Percentiles rank a stretch among this genome's conserved stretches.
These are phyloP conservation scores for Collybiopsis luxurians DNA, from an alignment of 768 basidiomycete species.

Conservation along the genomic window DNA sequence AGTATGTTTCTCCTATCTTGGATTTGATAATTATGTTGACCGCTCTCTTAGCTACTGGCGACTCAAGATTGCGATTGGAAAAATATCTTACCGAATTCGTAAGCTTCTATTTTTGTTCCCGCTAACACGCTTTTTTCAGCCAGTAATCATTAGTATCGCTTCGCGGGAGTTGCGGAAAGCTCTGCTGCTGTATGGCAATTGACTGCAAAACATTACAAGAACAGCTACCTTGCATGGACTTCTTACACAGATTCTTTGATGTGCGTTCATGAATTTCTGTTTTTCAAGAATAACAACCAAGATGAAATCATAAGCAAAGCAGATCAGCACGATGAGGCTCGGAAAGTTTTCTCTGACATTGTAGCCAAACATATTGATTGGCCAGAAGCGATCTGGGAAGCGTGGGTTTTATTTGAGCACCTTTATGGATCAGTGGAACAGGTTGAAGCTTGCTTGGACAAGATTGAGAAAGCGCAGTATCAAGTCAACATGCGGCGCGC, in stretches of 20 bases:
- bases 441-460: slow-evolving; percentile 59
- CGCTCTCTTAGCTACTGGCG: slow-evolving; percentile 54
- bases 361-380: slow-evolving; percentile 81
- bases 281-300: background rate
- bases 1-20: slow-evolving; percentile 31
- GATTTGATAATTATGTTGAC: background rate
- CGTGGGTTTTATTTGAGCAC: slow-evolving; percentile 87
- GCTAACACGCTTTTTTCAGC: background rate
- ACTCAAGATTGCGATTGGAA: slow-evolving; percentile 77
- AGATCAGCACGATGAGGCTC: slow-evolving; percentile 55
- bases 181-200: slow-evolving; percentile 63
- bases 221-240: slow-evolving; percentile 74
- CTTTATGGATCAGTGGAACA: slow-evolving; percentile 71
- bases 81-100: slow-evolving; percentile 79
- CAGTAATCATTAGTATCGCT: slow-evolving; percentile 39
- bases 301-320: slow-evolving; percentile 39
- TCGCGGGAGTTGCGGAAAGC: slow-evolving; percentile 48
- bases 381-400: slow-evolving; percentile 93
- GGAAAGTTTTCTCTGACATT: slow-evolving; percentile 64
- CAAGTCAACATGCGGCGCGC: slow-evolving; percentile 62
- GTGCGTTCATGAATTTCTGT: slow-evolving; percentile 39
- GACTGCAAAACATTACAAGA: slow-evolving; percentile 64
- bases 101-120: slow-evolving; percentile 28
- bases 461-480: slow-evolving; percentile 61
- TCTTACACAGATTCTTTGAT: slow-evolving; percentile 71